Percentiles rank a stretch among this genome's conserved stretches.
Evolutionary conservation across 257 asterid genomes (phyloP).

Genomic region (Ilex aquifolium): DNA sequence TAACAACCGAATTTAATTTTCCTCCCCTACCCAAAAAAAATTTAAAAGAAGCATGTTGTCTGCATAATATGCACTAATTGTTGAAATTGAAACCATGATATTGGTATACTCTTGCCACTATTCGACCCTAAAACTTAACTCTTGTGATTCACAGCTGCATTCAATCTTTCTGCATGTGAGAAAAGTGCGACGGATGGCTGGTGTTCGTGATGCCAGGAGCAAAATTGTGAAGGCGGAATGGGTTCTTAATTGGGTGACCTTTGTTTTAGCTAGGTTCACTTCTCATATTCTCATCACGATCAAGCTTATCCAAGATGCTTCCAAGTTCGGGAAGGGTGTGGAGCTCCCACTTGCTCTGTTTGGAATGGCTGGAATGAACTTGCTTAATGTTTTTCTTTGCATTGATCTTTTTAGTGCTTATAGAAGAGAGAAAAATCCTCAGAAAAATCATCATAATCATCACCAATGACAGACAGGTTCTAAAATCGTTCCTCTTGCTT

Average conservation of each 20-base stretch:
- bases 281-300: constrained; percentile 69
- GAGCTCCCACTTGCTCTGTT: constrained; percentile 80
- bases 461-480: constrained; percentile 26
- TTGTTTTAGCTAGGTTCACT: constrained; percentile 47
- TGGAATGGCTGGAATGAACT: constrained; percentile 93
- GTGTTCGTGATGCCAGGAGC: constrained; percentile 54
- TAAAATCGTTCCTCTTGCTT: not conserved
- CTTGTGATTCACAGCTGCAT: constrained; percentile 48
- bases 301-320: constrained; percentile 66
- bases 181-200: constrained; percentile 74
- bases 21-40: no score
- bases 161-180: constrained; percentile 62
- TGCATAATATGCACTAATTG: no score
- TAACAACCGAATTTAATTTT: no score
- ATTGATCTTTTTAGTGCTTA: constrained; percentile 66
- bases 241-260: constrained; percentile 64
- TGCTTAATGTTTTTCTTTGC: constrained; percentile 62
- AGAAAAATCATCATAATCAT: constrained; percentile 25
- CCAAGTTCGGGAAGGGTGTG: constrained; percentile 63
- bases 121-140: constrained; percentile 4
- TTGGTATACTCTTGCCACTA: constrained; percentile 4
- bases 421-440: constrained; percentile 37
- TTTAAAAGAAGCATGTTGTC: no score
- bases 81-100: no score
- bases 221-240: constrained; percentile 68